A percentile compares a stretch with the other conserved stretches of the same genome.
Evolutionary conservation across 352 stramenopile genomes (phyloP).

Genomic region (Blastocystis sp.): DNA sequence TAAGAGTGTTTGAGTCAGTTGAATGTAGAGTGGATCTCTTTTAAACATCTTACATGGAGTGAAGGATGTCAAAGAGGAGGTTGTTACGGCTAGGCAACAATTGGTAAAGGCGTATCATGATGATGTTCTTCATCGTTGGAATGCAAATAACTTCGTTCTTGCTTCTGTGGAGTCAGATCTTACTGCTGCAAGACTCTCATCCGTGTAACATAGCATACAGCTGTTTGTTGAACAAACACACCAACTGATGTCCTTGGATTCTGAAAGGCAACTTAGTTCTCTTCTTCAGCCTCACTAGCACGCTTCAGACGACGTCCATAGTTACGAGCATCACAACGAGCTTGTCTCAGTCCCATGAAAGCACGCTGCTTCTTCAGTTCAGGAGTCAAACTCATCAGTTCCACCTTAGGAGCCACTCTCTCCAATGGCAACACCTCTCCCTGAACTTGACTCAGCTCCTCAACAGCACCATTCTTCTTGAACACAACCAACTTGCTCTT

Average conservation of each 20-base stretch:
- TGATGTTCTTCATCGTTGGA: background rate
- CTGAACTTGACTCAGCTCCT: too few species aligned
- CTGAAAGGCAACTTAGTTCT: background rate
- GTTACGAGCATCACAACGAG: too few species aligned
- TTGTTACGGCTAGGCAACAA: background rate
- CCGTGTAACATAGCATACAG: background rate
- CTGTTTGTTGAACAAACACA: conserved; percentile 28
- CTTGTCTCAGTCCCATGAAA: too few species aligned
- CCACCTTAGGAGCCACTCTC: too few species aligned
- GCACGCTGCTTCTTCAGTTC: too few species aligned
- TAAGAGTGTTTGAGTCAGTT: background rate
- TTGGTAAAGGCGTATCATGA: conserved; percentile 33
- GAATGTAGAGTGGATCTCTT: background rate
- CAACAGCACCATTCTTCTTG: too few species aligned
- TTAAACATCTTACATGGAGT: background rate
- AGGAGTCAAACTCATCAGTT: too few species aligned
- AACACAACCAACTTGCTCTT: too few species aligned
- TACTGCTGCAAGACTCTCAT: background rate
- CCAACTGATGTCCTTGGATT: background rate
- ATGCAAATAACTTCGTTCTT: background rate
- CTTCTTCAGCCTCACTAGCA: conserved; percentile 50
- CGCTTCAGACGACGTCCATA: conserved; percentile 36
- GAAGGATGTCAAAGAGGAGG: background rate
- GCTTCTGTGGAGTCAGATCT: background rate
- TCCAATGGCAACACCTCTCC: too few species aligned